A percentile compares a stretch with the other conserved stretches of the same genome.
These are phyloP conservation scores for Irpex sp. DNA, from an alignment of 1,284 basidiomycete species.

Conservation along the genomic window DNA sequence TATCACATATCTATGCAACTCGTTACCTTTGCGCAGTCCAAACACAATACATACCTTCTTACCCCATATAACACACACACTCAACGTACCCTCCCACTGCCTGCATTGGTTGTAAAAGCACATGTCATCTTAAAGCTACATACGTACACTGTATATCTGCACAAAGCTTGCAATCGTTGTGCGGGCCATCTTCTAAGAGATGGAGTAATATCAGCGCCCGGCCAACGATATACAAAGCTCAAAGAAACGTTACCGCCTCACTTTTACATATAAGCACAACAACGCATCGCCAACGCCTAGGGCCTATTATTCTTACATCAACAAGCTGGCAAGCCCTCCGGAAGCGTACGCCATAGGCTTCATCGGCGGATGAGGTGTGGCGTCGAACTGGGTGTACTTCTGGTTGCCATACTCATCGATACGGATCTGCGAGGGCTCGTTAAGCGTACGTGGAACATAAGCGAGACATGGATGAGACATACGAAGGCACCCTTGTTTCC, in stretches of 20 bases:
- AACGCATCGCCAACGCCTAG: neutral
- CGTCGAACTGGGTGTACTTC: conserved; percentile 82
- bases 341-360: conserved; percentile 90
- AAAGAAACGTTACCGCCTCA: neutral
- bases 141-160: neutral
- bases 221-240: neutral
- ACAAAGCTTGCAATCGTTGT: neutral
- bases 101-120: neutral
- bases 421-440: conserved; percentile 51
- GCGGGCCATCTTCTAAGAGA: neutral
- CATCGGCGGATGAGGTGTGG: conserved; percentile 84
- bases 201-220: too few relatives aligned
- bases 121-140: neutral
- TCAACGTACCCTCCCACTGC: neutral
- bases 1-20: too few relatives aligned
- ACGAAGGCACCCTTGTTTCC: conserved; percentile 84
- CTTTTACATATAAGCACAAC: neutral
- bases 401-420: conserved; percentile 79
- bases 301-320: conserved; percentile 30
- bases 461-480: conserved; percentile 27
- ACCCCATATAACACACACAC: neutral
- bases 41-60: neutral
- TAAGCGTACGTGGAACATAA: too few relatives aligned
- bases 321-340: conserved; percentile 58
- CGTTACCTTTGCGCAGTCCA: neutral